Base-by-base conservation (phyloP, 768 basidiomycete species). In the Kwoniella botswanensis region DNA sequence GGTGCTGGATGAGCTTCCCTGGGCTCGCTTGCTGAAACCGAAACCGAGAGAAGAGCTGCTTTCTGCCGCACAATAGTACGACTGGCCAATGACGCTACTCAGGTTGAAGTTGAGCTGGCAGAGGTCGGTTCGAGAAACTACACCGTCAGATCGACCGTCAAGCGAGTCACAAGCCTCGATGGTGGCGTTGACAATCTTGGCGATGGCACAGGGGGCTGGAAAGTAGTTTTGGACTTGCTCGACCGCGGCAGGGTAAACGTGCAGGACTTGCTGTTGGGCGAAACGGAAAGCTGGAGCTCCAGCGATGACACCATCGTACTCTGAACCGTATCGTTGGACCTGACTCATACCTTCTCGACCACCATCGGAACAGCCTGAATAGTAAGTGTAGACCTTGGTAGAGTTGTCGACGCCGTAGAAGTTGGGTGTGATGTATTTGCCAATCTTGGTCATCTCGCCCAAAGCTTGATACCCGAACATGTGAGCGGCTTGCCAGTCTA, bases 261-360 rank as follows among this genome's bases (percentile, higher is more conserved):
- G 71, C 5, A 22, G 43, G 29, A 67, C 26, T 52, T 71, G 71
- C n/a, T 67, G 65, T 13, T 55, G 42, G 35, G 71, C 58, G 59
- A 67, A 67, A 4, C 57, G 52, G 59, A 71, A 67, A 4, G 71
- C 71, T 15, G 71, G 71, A 41, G 71, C 71, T 44, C 58, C 71
- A 22, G 54, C 52, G 24, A 71, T 24, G 42, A 63, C 65, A 18
- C 71, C 71, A 46, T 71, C 71, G 44, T 43, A 71, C 12, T 67
- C 65, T n/a, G 46, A 26, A n/a, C 58, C 58, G 26, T 55, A 71
- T 44, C 71, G 56, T 54, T 71, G 71, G 21, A 60, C 42, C 52
- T 60, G 60, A 60, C 59, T 67, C 58, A 41, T 41, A 15, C 57
- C 71, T 56, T 71, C 71, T 9, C 71, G 65, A 17, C 71, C 71